These are phyloP conservation scores for Chlorella variabilis DNA, from an alignment of 163 green algal species.

Conservation along the genomic window DNA sequence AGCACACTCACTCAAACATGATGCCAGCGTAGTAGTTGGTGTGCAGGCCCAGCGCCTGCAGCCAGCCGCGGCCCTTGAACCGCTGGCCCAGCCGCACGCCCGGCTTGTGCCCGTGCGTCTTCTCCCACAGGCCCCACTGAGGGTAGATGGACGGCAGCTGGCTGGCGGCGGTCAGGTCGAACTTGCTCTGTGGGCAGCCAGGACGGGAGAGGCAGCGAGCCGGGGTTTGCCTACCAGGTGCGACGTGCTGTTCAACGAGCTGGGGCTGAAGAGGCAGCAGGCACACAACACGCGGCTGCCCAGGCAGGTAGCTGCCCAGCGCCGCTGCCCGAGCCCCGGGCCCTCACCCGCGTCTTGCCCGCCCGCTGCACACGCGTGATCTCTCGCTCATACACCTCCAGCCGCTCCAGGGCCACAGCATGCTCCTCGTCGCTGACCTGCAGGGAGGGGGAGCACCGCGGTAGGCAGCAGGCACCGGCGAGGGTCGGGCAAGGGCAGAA, in stretches of 20 bases:
- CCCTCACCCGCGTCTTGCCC: neutral
- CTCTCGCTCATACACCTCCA: neutral
- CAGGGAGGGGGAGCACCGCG: neutral
- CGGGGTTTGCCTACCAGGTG: neutral
- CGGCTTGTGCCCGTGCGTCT: conserved; percentile 15
- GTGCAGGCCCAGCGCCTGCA: conserved; percentile 29
- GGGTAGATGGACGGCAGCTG: conserved; percentile 1
- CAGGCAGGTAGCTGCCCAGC: neutral
- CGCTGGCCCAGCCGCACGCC: conserved; percentile 21
- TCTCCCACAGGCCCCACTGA: conserved; percentile 26
- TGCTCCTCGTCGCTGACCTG: conserved; percentile 23
- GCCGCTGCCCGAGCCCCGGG: too few relatives aligned
- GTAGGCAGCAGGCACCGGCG: too few relatives aligned
- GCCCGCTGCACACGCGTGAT: neutral
- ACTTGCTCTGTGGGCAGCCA: conserved; percentile 1
- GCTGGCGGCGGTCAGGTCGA: conserved; percentile 15
- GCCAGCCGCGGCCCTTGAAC: conserved; percentile 8
- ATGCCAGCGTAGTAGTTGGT: conserved; percentile 28
- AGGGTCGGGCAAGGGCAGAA: too few relatives aligned
- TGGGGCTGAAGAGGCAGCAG: too few relatives aligned
- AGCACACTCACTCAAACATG: neutral
- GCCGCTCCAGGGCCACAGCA: conserved; percentile 2
- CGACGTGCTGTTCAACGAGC: too few relatives aligned
- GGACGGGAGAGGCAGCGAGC: neutral
- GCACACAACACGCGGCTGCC: neutral